phyloP scores from a whole-genome alignment of 1,284 basidiomycete species.

The Cryptococcus sp. region DNA sequence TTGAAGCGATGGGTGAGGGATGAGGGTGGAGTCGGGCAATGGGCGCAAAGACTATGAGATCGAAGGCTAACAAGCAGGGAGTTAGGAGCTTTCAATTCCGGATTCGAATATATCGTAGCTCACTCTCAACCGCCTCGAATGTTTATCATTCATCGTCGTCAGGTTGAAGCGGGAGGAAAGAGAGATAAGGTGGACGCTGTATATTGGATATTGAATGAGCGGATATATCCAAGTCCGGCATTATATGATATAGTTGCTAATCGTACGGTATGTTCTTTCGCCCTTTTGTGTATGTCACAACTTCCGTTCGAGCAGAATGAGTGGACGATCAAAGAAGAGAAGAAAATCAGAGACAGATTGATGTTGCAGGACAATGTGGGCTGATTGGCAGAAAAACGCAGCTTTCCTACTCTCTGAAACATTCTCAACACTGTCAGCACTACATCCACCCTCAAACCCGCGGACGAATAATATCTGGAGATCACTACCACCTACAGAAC shows the following conservation, averaged over 20 bases:
- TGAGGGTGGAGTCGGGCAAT: background rate
- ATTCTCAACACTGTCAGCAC: slow-evolving; percentile 26
- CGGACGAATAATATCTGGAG: slow-evolving; percentile 35
- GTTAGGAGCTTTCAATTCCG: slow-evolving; percentile 28
- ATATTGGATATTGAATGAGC: slow-evolving; percentile 41
- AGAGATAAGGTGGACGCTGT: slow-evolving; percentile 26
- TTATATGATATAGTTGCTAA: slow-evolving; percentile 32
- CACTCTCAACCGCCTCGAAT: slow-evolving; percentile 38
- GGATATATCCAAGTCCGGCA: slow-evolving; percentile 39
- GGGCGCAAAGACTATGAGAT: too few species aligned
- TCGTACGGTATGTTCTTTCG: background rate
- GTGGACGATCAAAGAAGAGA: background rate
- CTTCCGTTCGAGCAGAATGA: too few species aligned
- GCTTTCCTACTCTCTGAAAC: slow-evolving; percentile 32
- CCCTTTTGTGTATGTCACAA: too few species aligned
- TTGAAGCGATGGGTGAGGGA: background rate
- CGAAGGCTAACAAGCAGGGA: slow-evolving; percentile 17
- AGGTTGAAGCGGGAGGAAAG: slow-evolving; percentile 23
- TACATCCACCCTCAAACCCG: slow-evolving; percentile 38
- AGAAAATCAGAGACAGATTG: background rate
- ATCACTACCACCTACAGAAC: slow-evolving; percentile 17
- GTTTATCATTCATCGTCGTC: slow-evolving; percentile 38
- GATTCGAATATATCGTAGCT: slow-evolving; percentile 43
- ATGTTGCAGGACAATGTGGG: too few species aligned
- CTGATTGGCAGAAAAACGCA: slow-evolving; percentile 25